Evolutionary conservation across 371 early-diverging fungal genomes (phyloP), one percentile per base, ranked within the genome.

Genomic region (Rhizopus delemar): DNA sequence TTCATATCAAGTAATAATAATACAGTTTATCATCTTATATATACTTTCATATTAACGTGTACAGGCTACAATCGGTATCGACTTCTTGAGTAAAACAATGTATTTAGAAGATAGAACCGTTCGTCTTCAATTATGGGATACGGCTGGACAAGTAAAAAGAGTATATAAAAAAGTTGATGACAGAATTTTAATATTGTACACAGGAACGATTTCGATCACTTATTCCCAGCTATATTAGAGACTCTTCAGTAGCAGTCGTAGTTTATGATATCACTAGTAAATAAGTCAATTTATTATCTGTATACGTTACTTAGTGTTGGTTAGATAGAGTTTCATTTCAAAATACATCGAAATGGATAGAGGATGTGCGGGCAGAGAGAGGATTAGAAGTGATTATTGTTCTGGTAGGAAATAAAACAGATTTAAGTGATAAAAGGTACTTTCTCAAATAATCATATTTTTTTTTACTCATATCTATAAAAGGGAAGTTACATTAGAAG

Each of bases 11-110:
- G 92, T 92, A 83, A 49, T 53, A 8, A 11, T 29, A 56, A 45
- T 4, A 11, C 9, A 5, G 16, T 12, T 22, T 22, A 22, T 22
- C 22, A n/a, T 41, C 39, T 9, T 29, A 41, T 38, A 49, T 29
- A 29, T 29, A 41, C 12, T 39, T 22, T 50, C 38, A 29, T n/a
- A 41, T n/a, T n/a, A 53, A 46, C n/a, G 1, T 29, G 31, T 13
- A 52, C 51, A 97, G 88, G 99, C 99, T 3, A 99, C 99, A n/a
- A 99, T 99, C 60, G 99, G 99, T 62, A 97, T 99, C 60, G 99
- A 99, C 76, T 99, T 99, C 73, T 74, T 99, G 56, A 94, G 93
- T 38, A 99, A 99, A 80, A 99, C 99, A 12, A 94, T 99, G 90
- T 92, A 94, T 68, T 75, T 99, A 54, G 96, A 96, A 61, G 95